Percentiles rank a stretch among this genome's conserved stretches.
These are phyloP conservation scores for Aspergillus glaucus DNA, from an alignment of 2,329 filamentous ascomycete genomes.

Conservation along the genomic window DNA sequence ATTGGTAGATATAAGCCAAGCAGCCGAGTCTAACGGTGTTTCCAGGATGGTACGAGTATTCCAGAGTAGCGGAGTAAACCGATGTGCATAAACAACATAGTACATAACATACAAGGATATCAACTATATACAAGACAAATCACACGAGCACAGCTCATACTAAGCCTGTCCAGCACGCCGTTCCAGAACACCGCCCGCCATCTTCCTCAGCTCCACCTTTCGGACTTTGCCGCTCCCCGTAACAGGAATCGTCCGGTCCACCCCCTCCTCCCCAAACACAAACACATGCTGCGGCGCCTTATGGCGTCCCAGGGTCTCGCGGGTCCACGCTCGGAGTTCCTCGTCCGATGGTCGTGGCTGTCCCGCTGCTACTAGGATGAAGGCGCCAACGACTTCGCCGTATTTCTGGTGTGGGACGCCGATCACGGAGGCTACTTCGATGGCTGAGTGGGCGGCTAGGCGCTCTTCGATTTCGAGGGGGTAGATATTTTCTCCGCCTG, in stretches of 20 bases:
- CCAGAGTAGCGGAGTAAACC: too few species aligned
- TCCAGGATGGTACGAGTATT: too few species aligned
- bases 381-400: constrained; percentile 66
- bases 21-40: too few species aligned
- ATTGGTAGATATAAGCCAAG: too few species aligned
- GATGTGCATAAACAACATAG: too few species aligned
- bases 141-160: background rate
- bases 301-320: constrained; percentile 56
- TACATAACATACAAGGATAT: background rate
- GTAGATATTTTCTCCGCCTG: constrained; percentile 66
- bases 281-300: constrained; percentile 70
- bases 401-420: constrained; percentile 65
- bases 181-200: constrained; percentile 34
- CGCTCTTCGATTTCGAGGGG: constrained; percentile 71
- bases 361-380: constrained; percentile 37
- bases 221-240: constrained; percentile 68
- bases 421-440: constrained; percentile 62
- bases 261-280: constrained; percentile 60
- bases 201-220: constrained; percentile 52
- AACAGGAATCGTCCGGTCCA: constrained; percentile 51
- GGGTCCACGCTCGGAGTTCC: constrained; percentile 58
- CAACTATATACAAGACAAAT: background rate
- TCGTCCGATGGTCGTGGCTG: constrained; percentile 41
- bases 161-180: constrained; percentile 21
- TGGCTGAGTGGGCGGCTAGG: constrained; percentile 57